These are phyloP conservation scores for Pseudonectria foliicola DNA, from an alignment of 2,329 filamentous ascomycete genomes.

Conservation along the genomic window DNA sequence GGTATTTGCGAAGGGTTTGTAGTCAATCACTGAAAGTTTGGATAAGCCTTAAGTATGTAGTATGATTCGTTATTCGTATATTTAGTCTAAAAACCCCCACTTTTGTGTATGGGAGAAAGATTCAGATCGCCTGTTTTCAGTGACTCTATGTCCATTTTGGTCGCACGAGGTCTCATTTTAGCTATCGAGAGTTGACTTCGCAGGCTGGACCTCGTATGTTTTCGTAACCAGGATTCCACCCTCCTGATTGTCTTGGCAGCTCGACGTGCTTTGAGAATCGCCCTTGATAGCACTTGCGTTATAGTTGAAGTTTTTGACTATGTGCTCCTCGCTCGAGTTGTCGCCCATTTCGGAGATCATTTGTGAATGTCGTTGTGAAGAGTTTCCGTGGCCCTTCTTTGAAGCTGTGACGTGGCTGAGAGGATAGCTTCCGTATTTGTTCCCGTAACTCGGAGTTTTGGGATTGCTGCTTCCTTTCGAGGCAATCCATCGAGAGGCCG, in stretches of 20 bases:
- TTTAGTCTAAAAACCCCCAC: too few species aligned
- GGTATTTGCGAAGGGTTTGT: too few species aligned
- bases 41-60: too few species aligned
- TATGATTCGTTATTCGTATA: too few species aligned
- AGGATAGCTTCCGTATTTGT: conserved; percentile 16
- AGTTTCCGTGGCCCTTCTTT: conserved; percentile 6
- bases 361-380: conserved; percentile 11
- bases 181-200: conserved; percentile 19
- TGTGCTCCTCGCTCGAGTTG: conserved; percentile 27
- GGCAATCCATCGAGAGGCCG: conserved; percentile 24
- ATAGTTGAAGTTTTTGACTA: conserved; percentile 18
- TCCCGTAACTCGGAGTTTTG: conserved; percentile 17
- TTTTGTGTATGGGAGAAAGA: too few species aligned
- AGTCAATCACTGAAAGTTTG: too few species aligned
- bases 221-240: conserved; percentile 20
- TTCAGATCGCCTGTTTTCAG: too few species aligned
- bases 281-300: conserved; percentile 9
- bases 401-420: conserved; percentile 20
- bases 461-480: conserved; percentile 24
- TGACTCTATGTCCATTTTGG: too few species aligned
- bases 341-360: conserved; percentile 20
- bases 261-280: conserved; percentile 16
- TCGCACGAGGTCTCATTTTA: conserved; percentile 4
- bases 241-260: conserved; percentile 8
- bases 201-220: conserved; percentile 18